Percentiles rank a stretch among this genome's conserved stretches.
Evolutionary conservation across 495 filamentous ascomycete genomes (phyloP).

Genomic region (Thozetella sp.): DNA sequence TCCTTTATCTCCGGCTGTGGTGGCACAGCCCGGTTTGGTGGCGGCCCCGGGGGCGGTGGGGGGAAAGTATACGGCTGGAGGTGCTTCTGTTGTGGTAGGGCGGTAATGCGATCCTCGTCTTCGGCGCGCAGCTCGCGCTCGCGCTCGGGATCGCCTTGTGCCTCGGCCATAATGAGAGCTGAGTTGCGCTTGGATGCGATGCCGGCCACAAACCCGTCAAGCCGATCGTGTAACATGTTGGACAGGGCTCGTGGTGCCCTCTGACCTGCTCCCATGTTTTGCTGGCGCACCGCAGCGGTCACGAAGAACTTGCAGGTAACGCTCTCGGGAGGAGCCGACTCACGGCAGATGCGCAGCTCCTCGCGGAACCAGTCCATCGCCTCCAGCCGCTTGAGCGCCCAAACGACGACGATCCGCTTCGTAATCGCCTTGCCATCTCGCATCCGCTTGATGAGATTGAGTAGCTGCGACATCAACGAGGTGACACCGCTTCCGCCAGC

Average conservation of each 20-base stretch:
- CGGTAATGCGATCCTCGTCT: constrained; percentile 82
- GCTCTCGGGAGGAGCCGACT: constrained; percentile 79
- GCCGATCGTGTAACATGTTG: constrained; percentile 76
- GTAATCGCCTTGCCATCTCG: constrained; percentile 91
- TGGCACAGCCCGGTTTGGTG: constrained; percentile 25
- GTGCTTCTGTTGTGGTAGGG: constrained; percentile 68
- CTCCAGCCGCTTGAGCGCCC: constrained; percentile 86
- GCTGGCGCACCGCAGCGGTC: constrained; percentile 67
- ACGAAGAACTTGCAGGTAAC: constrained; percentile 95
- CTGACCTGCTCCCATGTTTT: constrained; percentile 18
- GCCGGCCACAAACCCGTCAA: constrained; percentile 78
- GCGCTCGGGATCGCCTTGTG: constrained; percentile 73
- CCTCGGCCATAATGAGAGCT: constrained; percentile 77
- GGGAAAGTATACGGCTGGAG: constrained; percentile 51
- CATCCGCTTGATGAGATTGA: constrained; percentile 93
- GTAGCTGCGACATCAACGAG: constrained; percentile 84
- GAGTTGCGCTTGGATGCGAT: constrained; percentile 83
- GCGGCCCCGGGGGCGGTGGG: constrained; percentile 40
- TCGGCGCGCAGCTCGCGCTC: constrained; percentile 82
- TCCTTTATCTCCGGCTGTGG: neutral
- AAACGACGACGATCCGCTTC: constrained; percentile 85
- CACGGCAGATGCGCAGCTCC: constrained; percentile 85
- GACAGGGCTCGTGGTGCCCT: constrained; percentile 63
- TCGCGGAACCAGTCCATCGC: constrained; percentile 98
- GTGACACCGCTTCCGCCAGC: constrained; percentile 95